Conservation (phyloP, 345 rosid species). For the Crucihimalaya himalaica region DNA sequence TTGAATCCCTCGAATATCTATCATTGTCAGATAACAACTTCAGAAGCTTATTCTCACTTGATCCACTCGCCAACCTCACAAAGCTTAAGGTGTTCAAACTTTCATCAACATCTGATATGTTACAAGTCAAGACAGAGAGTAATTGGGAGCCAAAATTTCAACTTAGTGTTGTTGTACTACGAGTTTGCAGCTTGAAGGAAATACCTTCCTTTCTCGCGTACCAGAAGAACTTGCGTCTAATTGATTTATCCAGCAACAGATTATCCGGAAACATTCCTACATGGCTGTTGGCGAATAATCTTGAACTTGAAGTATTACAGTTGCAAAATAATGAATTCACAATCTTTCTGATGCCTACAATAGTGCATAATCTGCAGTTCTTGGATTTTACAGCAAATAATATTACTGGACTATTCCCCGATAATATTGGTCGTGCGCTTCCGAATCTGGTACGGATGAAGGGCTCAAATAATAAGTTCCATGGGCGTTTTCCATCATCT, state of each 20-base stretch:
- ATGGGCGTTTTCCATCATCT: not conserved
- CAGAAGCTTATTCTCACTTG: not conserved
- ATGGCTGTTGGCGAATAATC: conserved; percentile 20
- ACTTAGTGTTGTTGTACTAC: not conserved
- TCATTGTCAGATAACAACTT: conserved; percentile 25
- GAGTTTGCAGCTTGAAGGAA: conserved; percentile 5
- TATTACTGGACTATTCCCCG: not conserved
- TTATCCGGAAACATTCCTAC: conserved; percentile 23
- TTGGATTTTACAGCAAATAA: conserved; percentile 23
- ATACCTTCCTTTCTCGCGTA: conserved; percentile 15
- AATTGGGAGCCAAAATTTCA: conserved; percentile 21
- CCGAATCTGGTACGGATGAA: not conserved
- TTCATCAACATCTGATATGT: not conserved
- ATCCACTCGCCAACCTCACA: conserved; percentile 26
- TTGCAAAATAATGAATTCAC: conserved; percentile 28
- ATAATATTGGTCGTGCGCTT: not conserved
- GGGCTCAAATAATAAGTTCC: not conserved
- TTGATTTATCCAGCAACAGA: conserved; percentile 31
- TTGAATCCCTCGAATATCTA: conserved; percentile 22
- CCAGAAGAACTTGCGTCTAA: conserved; percentile 19
- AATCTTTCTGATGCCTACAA: not conserved
- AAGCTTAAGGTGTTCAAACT: conserved; percentile 30
- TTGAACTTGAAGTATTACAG: conserved; percentile 17
- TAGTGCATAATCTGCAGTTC: not conserved
- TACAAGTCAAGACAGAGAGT: conserved; percentile 8